Percentiles rank a stretch among this genome's conserved stretches.
phyloP scores from a whole-genome alignment of 2,329 filamentous ascomycete genomes.

The Diplodia sapinea region DNA sequence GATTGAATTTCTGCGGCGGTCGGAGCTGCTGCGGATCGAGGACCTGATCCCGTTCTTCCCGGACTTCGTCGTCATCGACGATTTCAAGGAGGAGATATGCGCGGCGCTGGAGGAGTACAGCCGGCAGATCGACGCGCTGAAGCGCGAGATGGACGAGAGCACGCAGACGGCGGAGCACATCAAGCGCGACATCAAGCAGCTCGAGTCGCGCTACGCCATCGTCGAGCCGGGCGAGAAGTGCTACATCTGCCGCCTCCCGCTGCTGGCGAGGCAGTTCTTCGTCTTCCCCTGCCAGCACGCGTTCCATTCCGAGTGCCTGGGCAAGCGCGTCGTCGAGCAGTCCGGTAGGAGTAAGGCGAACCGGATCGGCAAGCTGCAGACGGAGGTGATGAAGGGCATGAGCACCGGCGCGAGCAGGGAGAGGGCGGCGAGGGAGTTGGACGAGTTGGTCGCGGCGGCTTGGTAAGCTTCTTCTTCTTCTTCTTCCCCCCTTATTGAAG shows the following conservation, averaged over 20 bases:
- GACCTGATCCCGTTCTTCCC: slow-evolving; percentile 98
- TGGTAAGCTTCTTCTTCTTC: slow-evolving; percentile 66
- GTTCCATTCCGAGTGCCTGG: slow-evolving; percentile 94
- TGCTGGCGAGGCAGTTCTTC: slow-evolving; percentile 92
- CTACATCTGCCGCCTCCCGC: slow-evolving; percentile 82
- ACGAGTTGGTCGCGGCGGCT: slow-evolving; percentile 86
- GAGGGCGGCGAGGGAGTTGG: slow-evolving; percentile 83
- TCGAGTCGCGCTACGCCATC: slow-evolving; percentile 91
- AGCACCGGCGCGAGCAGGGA: slow-evolving; percentile 67
- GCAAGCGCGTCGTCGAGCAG: slow-evolving; percentile 81
- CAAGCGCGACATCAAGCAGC: slow-evolving; percentile 81
- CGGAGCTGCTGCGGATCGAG: slow-evolving; percentile 91
- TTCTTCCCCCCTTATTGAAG: neutral
- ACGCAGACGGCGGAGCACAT: slow-evolving; percentile 89
- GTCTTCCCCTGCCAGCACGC: slow-evolving; percentile 98
- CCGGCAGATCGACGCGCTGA: slow-evolving; percentile 84
- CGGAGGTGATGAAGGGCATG: slow-evolving; percentile 77
- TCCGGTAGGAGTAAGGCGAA: slow-evolving; percentile 76
- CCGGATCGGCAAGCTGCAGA: slow-evolving; percentile 84
- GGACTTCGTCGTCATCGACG: slow-evolving; percentile 97
- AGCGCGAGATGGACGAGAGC: slow-evolving; percentile 94
- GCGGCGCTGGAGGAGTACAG: slow-evolving; percentile 90
- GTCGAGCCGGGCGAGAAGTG: slow-evolving; percentile 96
- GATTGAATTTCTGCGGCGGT: slow-evolving; percentile 90
- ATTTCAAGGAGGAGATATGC: slow-evolving; percentile 99